Evolutionary conservation across 2,329 filamentous ascomycete species (phyloP).

Genomic region (Akanthomyces lecanii): DNA sequence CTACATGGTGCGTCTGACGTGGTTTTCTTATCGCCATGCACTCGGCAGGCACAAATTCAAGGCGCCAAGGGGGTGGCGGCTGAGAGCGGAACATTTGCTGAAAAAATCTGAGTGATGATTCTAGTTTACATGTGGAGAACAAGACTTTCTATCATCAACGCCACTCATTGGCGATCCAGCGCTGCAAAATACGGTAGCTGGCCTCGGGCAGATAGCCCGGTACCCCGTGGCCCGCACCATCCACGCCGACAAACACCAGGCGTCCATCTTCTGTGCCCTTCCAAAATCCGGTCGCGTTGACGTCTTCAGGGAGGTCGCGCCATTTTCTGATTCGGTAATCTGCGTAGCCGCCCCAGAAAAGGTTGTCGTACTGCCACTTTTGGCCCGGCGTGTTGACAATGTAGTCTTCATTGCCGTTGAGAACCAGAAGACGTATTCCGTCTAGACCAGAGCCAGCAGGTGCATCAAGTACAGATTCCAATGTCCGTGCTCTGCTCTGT

Average conservation of each 20-base stretch:
- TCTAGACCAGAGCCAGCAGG: constrained; percentile 1
- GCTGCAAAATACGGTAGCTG: constrained; percentile 7
- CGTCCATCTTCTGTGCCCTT: constrained; percentile 18
- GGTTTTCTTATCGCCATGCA: neutral
- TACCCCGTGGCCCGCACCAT: constrained; percentile 40
- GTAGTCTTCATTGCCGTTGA: constrained; percentile 22
- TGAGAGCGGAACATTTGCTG: neutral
- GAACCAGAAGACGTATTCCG: constrained; percentile 19
- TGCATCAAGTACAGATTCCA: constrained; percentile 6
- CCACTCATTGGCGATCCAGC: constrained; percentile 3
- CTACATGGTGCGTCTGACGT: neutral
- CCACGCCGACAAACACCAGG: constrained; percentile 25
- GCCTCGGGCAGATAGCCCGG: constrained; percentile 13
- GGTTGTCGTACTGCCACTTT: constrained; percentile 34
- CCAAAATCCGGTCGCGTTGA: constrained; percentile 16
- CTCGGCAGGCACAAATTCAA: too few species aligned
- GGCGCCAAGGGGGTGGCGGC: too few species aligned
- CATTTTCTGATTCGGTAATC: constrained; percentile 33
- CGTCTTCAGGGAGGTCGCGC: neutral
- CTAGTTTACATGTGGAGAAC: neutral
- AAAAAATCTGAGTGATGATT: neutral
- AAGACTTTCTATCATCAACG: neutral
- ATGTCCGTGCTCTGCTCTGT: neutral
- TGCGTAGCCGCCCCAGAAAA: constrained; percentile 40
- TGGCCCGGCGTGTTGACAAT: constrained; percentile 24